phyloP scores from a whole-genome alignment of 1,139 yeast genomes.

The Hyphopichia wangnamkhiaoensis region DNA sequence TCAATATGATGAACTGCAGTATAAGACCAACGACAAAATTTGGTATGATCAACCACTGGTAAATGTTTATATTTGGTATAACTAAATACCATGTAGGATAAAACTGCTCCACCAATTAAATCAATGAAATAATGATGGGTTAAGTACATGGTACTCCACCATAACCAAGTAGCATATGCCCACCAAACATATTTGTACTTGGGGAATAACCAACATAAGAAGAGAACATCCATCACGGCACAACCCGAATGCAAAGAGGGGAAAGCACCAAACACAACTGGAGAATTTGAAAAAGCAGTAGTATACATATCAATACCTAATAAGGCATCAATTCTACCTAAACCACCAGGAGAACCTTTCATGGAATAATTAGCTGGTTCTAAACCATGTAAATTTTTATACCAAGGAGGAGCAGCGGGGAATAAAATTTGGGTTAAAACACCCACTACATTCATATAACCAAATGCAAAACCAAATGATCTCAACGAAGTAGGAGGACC shows the following conservation, averaged over 20 bases:
- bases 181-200: constrained; percentile 61
- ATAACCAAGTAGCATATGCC: constrained; percentile 81
- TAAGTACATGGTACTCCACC: constrained; percentile 98
- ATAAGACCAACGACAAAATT: constrained; percentile 88
- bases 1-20: constrained; percentile 30
- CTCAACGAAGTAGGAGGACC: constrained; percentile 91
- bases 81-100: constrained; percentile 70
- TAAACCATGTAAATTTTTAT: constrained; percentile 80
- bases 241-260: constrained; percentile 95
- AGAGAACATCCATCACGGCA: constrained; percentile 90
- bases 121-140: constrained; percentile 96
- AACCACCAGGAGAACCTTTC: constrained; percentile 97
- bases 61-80: constrained; percentile 71
- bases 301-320: constrained; percentile 86
- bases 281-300: constrained; percentile 82
- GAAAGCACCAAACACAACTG: constrained; percentile 96
- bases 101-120: constrained; percentile 83
- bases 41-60: constrained; percentile 64
- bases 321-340: constrained; percentile 80
- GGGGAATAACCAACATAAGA: constrained; percentile 82
- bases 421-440: constrained; percentile 77
- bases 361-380: constrained; percentile 89
- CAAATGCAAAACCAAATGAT: constrained; percentile 91
- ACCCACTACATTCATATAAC: constrained; percentile 92
- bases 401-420: constrained; percentile 99